Evolutionary conservation across 2,329 filamentous ascomycete species (phyloP).

Genomic region (Colletotrichum lini): DNA sequence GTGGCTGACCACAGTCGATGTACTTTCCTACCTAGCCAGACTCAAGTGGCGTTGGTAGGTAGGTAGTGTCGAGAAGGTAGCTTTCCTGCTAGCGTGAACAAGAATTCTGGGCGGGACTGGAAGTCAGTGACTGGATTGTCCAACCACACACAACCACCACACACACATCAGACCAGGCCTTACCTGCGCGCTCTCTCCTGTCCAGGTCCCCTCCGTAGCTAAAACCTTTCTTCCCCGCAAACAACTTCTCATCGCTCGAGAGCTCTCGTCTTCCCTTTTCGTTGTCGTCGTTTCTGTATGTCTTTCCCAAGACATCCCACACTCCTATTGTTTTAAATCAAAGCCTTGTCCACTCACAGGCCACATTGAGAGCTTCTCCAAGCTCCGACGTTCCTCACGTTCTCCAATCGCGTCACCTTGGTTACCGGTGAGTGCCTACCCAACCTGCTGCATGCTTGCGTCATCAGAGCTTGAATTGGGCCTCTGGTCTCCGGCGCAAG

Average conservation of each 20-base stretch:
- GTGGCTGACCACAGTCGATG: no score
- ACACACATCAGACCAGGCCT: constrained; percentile 32
- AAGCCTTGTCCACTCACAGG: constrained; percentile 34
- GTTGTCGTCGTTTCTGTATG: constrained; percentile 22
- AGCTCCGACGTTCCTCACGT: constrained; percentile 31
- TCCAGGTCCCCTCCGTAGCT: constrained; percentile 31
- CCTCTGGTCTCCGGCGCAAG: constrained; percentile 4
- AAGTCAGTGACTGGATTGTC: constrained; percentile 21
- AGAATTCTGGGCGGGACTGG: constrained; percentile 32
- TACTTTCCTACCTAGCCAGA: no score
- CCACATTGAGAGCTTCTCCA: constrained; percentile 36
- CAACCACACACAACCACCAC: constrained; percentile 39
- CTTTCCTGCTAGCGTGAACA: constrained; percentile 20
- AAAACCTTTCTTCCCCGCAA: constrained; percentile 43
- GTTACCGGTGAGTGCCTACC: constrained; percentile 35
- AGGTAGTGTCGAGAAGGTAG: background rate
- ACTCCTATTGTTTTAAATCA: constrained; percentile 37
- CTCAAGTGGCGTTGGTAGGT: background rate
- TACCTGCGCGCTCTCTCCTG: constrained; percentile 26
- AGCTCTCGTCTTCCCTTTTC: constrained; percentile 26
- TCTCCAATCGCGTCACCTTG: constrained; percentile 35
- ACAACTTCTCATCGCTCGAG: constrained; percentile 23
- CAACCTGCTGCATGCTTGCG: constrained; percentile 32
- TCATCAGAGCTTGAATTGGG: constrained; percentile 34
- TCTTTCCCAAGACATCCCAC: constrained; percentile 27